A percentile compares a stretch with the other conserved stretches of the same genome.
These are phyloP conservation scores for Apium graveolens DNA, from an alignment of 129 eudicot species.

Conservation along the genomic window DNA sequence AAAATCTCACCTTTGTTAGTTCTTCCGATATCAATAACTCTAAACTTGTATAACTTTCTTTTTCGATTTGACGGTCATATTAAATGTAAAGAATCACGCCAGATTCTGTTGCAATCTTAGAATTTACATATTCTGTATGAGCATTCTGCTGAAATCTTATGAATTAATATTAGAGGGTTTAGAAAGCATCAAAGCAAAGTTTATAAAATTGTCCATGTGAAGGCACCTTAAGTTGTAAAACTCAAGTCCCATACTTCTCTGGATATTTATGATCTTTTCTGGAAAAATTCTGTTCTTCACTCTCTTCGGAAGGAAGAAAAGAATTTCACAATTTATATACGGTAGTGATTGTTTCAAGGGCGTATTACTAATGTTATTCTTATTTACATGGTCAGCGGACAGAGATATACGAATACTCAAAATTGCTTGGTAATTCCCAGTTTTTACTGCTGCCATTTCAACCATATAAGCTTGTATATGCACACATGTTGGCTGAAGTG, in stretches of 20 bases:
- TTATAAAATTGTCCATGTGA: background rate
- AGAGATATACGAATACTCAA: conserved; percentile 81
- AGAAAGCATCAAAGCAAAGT: background rate
- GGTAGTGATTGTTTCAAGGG: background rate
- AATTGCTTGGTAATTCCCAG: conserved; percentile 83
- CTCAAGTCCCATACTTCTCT: background rate
- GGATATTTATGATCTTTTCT: background rate
- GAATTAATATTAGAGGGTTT: background rate
- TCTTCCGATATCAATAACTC: background rate
- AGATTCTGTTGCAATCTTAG: background rate
- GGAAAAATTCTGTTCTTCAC: background rate
- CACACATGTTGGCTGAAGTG: conserved; percentile 97
- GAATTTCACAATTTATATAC: background rate
- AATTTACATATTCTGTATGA: background rate
- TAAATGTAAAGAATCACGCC: background rate
- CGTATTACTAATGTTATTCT: background rate
- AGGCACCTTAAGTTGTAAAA: background rate
- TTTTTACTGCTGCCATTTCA: conserved; percentile 78
- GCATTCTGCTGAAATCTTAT: background rate
- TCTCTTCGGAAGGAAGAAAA: background rate
- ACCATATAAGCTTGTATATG: conserved; percentile 87
- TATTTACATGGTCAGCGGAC: conserved; percentile 58
- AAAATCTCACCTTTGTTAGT: background rate
- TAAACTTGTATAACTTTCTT: background rate
- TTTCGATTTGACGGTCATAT: background rate